These are phyloP conservation scores for Tuber brumale DNA, from an alignment of 495 filamentous ascomycete genomes.

Conservation along the genomic window DNA sequence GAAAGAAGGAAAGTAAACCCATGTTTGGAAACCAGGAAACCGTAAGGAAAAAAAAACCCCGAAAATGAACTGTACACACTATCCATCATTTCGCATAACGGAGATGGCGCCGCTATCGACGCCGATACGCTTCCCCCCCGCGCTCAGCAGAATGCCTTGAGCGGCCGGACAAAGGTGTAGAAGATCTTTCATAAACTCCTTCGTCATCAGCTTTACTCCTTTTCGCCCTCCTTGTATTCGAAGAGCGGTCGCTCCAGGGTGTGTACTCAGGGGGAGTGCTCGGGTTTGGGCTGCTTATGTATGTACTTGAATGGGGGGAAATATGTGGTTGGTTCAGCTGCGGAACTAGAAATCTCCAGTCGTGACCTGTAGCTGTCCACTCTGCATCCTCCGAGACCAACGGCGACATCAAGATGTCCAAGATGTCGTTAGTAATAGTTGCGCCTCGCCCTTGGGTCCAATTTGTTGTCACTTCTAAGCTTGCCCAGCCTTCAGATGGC, in stretches of 20 bases:
- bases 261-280: slow-evolving; percentile 3
- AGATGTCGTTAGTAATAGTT: slow-evolving; percentile 24
- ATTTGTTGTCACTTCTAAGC: slow-evolving; percentile 16
- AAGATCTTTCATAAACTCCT: neutral
- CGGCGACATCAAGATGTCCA: slow-evolving; percentile 25
- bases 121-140: neutral
- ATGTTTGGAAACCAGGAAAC: neutral
- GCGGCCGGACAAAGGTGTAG: neutral
- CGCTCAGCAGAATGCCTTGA: neutral
- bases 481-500: slow-evolving; percentile 13
- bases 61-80: neutral
- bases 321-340: neutral
- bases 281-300: slow-evolving; percentile 10
- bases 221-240: slow-evolving; percentile 28
- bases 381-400: slow-evolving; percentile 26
- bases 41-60: neutral
- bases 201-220: slow-evolving; percentile 31
- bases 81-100: neutral
- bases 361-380: slow-evolving; percentile 20
- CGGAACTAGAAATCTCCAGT: slow-evolving; percentile 30
- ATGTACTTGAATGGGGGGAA: slow-evolving; percentile 11
- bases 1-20: neutral
- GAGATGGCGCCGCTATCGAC: neutral
- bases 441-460: slow-evolving; percentile 28
- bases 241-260: slow-evolving; percentile 19